Evolutionary conservation across 306 rosid genomes (phyloP).

Genomic region (Lablab purpureus): DNA sequence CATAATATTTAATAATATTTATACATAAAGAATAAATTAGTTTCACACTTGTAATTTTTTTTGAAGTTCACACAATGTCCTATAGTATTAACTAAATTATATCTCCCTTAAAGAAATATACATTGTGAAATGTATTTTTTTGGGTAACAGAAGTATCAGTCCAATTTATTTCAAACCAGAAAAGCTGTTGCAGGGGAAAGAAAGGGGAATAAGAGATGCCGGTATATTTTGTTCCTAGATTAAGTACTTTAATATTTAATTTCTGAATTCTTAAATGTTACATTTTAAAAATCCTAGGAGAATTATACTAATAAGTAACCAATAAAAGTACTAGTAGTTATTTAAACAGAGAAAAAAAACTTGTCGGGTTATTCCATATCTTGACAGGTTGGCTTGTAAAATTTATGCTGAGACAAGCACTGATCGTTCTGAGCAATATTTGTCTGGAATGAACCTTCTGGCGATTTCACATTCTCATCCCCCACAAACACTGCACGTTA

Average conservation of each 20-base stretch:
- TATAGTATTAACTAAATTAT: too few species aligned
- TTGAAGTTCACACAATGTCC: too few species aligned
- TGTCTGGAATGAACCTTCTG: slow-evolving; percentile 33
- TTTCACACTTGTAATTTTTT: too few species aligned
- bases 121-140: too few species aligned
- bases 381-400: slow-evolving; percentile 50
- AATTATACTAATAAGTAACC: not conserved
- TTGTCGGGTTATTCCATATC: slow-evolving; percentile 38
- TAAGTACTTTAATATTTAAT: not conserved
- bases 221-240: too few species aligned
- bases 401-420: slow-evolving; percentile 39
- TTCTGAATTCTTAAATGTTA: not conserved
- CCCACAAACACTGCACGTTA: slow-evolving; percentile 33
- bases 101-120: too few species aligned
- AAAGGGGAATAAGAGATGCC: too few species aligned
- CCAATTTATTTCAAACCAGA: too few species aligned
- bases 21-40: too few species aligned
- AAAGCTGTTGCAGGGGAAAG: too few species aligned
- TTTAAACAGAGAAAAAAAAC: not conserved
- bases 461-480: slow-evolving; percentile 15
- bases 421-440: slow-evolving; percentile 43
- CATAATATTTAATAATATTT: too few species aligned
- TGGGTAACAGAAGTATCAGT: too few species aligned
- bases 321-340: not conserved
- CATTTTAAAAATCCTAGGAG: not conserved